A percentile compares a stretch with the other conserved stretches of the same genome.
These are phyloP conservation scores for Penstemon barbatus DNA, from an alignment of 257 asterid genomes.

Conservation along the genomic window DNA sequence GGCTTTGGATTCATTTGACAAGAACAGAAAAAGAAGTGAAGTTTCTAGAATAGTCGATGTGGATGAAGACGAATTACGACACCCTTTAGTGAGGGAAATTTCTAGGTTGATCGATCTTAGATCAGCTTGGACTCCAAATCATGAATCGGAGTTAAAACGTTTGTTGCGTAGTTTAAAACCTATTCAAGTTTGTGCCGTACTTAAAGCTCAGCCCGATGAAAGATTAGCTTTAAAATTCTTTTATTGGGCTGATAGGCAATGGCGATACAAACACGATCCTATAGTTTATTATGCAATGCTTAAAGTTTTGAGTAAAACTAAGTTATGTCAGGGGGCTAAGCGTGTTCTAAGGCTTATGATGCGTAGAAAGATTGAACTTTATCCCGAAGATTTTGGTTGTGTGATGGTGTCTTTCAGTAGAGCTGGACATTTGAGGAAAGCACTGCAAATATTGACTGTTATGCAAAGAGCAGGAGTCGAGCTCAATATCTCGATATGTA, in stretches of 20 bases:
- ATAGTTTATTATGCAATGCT: constrained; percentile 78
- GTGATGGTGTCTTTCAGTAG: constrained; percentile 94
- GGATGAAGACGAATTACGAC: constrained; percentile 63
- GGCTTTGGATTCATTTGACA: constrained; percentile 51
- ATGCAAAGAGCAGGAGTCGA: constrained; percentile 81
- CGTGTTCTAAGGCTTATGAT: constrained; percentile 74
- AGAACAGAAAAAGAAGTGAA: constrained; percentile 29
- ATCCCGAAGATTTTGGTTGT: constrained; percentile 76
- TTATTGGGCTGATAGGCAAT: constrained; percentile 90
- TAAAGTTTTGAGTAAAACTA: constrained; percentile 71
- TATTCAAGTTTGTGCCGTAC: constrained; percentile 74
- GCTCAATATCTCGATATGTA: constrained; percentile 67
- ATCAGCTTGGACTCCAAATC: constrained; percentile 67
- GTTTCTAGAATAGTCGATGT: constrained; percentile 42
- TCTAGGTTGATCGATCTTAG: constrained; percentile 63
- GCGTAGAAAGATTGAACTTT: constrained; percentile 54
- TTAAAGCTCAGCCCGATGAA: constrained; percentile 73
- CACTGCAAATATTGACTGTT: constrained; percentile 68
- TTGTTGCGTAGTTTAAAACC: constrained; percentile 68
- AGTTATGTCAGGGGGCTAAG: constrained; percentile 91
- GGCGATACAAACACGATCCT: constrained; percentile 81
- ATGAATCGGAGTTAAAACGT: constrained; percentile 69
- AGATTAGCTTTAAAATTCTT: constrained; percentile 80
- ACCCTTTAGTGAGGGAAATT: constrained; percentile 79
- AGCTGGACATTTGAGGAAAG: constrained; percentile 82